Evolutionary conservation across 192 early-diverging fungal genomes (phyloP).

Genomic region (Dissophora ornata): DNA sequence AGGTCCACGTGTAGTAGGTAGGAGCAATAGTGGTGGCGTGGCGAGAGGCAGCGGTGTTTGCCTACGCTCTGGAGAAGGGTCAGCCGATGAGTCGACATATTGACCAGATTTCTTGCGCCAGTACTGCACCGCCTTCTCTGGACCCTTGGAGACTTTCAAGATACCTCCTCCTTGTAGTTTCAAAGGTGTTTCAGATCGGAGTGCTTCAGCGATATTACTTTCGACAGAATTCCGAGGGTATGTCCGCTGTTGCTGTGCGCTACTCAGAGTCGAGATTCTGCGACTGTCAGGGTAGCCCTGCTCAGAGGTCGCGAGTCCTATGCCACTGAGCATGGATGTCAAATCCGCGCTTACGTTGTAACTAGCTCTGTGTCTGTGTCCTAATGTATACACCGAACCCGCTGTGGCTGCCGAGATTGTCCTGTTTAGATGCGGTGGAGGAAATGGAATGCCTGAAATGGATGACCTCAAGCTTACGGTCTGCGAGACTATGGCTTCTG

Average conservation of each 20-base stretch:
- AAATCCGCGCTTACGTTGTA: conserved; percentile 21
- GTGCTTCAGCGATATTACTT: conserved; percentile 32
- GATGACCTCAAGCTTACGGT: conserved; percentile 28
- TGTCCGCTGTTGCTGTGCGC: conserved; percentile 4
- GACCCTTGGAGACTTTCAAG: conserved; percentile 51
- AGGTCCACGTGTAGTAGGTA: conserved; percentile 11
- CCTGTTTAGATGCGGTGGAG: conserved; percentile 6
- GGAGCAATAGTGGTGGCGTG: conserved; percentile 23
- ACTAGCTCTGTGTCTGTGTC: background rate
- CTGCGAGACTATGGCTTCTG: conserved; percentile 25
- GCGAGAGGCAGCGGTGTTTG: background rate
- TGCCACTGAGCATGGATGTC: conserved; percentile 17
- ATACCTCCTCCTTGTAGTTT: conserved; percentile 34
- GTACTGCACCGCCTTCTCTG: conserved; percentile 51
- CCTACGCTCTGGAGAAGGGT: background rate
- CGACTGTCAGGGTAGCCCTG: conserved; percentile 7
- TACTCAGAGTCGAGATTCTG: conserved; percentile 11
- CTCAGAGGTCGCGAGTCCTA: conserved; percentile 16
- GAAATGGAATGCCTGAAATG: conserved; percentile 15
- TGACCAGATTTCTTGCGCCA: conserved; percentile 50
- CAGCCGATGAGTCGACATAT: conserved; percentile 18
- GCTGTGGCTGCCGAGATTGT: conserved; percentile 11
- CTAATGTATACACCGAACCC: conserved; percentile 18
- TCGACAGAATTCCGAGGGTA: conserved; percentile 30
- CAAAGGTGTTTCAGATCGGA: conserved; percentile 25